Evolutionary conservation across 371 early-diverging fungal species (phyloP), one percentile per base, ranked within the genome.

Genomic region (Lichtheimia ornata): DNA sequence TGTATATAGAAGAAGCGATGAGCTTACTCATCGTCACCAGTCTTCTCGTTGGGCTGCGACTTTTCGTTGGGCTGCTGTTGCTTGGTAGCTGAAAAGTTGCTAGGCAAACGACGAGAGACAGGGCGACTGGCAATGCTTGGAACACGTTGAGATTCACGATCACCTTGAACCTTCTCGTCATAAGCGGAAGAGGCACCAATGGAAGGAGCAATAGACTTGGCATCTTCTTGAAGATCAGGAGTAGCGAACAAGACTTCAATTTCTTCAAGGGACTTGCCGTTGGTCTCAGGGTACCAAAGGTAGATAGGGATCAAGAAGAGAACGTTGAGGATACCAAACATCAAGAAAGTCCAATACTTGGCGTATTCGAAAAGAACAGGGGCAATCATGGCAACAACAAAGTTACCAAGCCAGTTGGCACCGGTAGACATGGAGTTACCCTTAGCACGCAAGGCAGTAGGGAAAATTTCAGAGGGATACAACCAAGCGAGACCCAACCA

Each of bases 391-490:
- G 81, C 75, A 7, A 80, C 81, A 54, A 74, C 59, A 65, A 80
- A 77, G 73, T 85, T 86, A 64, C 73, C 77, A 64, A 74, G 67
- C 88, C 88, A 90, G 83, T 90, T 88, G 73, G 89, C 81, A 66
- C 83, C 82, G 41, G 88, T 90, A 30, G 83, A 73, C 64, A 80
- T 73, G 0, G 73, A 73, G 64, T 77, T 77, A 64, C 81, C 81
- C 67, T 80, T 75, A 44, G 72, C 72, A 65, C 76, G 76, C n/a
- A 75, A 54, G 25, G 61, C 70, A 22, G 75, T 75, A 22, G 69
- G 64, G 64, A 75, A 85, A 72, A 86, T 84, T 57, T 88, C 88
- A 47, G 85, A 76, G 50, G 84, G 86, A 69, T 85, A 84, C 50
- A 74, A 49, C 74, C 74, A 74, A 3, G 74, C 71, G 15, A 74